phyloP scores from a whole-genome alignment of 768 basidiomycete genomes.

The Mycena polygramma region DNA sequence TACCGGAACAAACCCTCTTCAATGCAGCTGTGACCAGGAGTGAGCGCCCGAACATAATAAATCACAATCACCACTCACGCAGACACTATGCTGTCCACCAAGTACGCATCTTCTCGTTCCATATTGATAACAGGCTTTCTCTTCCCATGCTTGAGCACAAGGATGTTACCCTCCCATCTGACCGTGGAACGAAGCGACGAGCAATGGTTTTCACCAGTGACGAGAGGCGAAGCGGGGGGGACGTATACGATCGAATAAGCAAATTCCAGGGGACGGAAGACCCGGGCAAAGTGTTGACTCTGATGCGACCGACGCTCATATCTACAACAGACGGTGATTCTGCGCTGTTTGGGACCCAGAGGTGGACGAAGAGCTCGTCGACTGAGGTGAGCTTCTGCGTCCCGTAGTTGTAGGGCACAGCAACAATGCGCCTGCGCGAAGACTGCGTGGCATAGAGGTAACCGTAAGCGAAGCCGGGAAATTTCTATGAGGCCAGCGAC shows the following conservation, averaged over 20 bases:
- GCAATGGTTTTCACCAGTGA: neutral
- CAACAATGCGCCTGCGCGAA: neutral
- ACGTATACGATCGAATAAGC: neutral
- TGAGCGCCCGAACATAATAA: too few relatives aligned
- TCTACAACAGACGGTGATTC: neutral
- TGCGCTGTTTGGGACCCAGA: neutral
- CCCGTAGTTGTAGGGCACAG: conserved; percentile 6
- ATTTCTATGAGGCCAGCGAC: neutral
- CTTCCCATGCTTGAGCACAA: conserved; percentile 2
- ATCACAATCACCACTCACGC: too few relatives aligned
- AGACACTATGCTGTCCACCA: conserved; percentile 1
- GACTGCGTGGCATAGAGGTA: neutral
- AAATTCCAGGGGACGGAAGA: neutral
- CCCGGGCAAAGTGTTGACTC: neutral
- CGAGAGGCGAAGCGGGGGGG: neutral
- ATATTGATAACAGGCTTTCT: conserved; percentile 12
- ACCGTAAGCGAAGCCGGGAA: neutral
- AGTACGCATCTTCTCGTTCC: neutral
- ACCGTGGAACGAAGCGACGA: neutral
- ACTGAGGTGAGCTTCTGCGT: neutral
- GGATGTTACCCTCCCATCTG: neutral
- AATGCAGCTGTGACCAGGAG: too few relatives aligned
- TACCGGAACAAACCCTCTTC: too few relatives aligned
- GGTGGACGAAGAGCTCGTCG: neutral
- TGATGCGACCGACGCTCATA: neutral